Evolutionary conservation across 345 rosid genomes (phyloP).

Genomic region (Citrus reticulata): DNA sequence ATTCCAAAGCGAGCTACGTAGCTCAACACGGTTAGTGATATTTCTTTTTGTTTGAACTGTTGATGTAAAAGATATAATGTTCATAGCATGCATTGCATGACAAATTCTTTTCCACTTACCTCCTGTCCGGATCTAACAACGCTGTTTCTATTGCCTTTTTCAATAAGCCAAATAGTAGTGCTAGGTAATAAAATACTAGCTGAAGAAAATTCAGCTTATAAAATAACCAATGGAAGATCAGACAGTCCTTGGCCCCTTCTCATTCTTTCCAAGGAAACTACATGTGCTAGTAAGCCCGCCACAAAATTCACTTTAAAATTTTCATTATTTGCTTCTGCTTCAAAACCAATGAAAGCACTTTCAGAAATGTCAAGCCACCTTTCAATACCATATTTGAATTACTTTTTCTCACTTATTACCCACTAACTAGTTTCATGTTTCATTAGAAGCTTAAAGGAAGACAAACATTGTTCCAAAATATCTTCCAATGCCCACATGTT

Average conservation of each 20-base stretch:
- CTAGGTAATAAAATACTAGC: not conserved
- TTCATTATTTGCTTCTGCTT: not conserved
- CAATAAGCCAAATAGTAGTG: not conserved
- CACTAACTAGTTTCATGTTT: not conserved
- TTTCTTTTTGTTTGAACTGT: not conserved
- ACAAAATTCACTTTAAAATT: not conserved
- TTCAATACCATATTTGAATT: not conserved
- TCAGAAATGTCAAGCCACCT: not conserved
- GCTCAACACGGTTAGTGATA: not conserved
- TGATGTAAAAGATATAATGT: not conserved
- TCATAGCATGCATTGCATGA: not conserved
- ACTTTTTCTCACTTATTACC: not conserved
- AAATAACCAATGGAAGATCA: not conserved
- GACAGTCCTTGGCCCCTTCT: not conserved
- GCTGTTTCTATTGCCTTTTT: not conserved
- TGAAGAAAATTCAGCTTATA: not conserved
- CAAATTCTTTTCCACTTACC: not conserved
- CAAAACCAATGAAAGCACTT: not conserved
- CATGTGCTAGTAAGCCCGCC: not conserved
- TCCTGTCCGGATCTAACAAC: not conserved
- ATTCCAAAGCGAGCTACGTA: not conserved
- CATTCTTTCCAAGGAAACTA: not conserved
- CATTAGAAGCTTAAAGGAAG: not conserved
- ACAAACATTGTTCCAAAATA: not conserved
- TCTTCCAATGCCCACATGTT: not conserved